Base-by-base conservation (phyloP, 2,329 filamentous ascomycete species). In the Neofusicoccum parvum region DNA sequence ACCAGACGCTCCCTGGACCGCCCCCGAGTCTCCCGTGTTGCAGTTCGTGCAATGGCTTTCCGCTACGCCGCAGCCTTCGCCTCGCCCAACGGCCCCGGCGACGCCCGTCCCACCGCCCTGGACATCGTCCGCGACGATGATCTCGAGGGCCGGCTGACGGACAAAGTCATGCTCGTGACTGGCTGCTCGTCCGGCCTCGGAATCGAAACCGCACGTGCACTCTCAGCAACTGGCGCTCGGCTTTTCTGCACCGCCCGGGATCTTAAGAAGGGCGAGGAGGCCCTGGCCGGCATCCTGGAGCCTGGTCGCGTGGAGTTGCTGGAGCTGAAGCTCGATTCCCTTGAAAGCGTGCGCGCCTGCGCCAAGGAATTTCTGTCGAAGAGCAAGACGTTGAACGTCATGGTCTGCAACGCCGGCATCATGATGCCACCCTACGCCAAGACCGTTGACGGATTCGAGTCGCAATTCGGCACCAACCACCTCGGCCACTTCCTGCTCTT, bases 391-490 rank as follows among this genome's bases (percentile, higher is more conserved):
- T 17, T 60, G 12, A 60, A 83, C 68, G 73, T 83, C 15, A 68
- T 82, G 2, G 73, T 82, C 37, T 75, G 78, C 67, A 81, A 81
- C 34, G 75, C 80, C 5, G 72, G 69, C 12, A 71, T 73, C 41
- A 73, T 73, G 72, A 77, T 77, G 27, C 71, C 78, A 37, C 74
- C 68, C 1, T 70, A 49, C 14, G 56, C 66, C 23, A 64, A 70
- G 2, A 80, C 78, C 2, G 67, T 72, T 34, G 79, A 82, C 48
- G 80, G 80, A 23, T 79, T 80, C 68, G 81, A 84, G 69, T 71
- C 76, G 11, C 80, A 82, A 46, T 79, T 82, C 65, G 81, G 76
- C 34, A 80, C 77, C 2, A 83, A 83, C 66, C 78, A 83, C 68
- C 66, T 83, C 59, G 80, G 79, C 7, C 80, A 80, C 65, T 80